Evolutionary conservation across 805 yeast species (phyloP).

Genomic region (Komagataella pseudopastoris): DNA sequence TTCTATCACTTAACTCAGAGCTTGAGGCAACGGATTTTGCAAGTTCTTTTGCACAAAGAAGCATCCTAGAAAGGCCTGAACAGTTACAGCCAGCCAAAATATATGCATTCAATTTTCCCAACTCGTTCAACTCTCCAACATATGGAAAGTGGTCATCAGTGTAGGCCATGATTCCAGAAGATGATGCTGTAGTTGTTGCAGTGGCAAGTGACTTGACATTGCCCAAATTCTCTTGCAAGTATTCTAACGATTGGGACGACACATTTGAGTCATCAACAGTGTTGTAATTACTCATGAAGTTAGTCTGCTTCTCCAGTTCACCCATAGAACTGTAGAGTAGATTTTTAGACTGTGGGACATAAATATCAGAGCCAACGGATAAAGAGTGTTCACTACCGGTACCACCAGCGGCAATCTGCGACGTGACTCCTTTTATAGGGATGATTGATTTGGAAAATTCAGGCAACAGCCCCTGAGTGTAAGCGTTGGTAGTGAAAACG

Average conservation of each 20-base stretch:
- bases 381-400: background rate
- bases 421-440: constrained; percentile 16
- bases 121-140: constrained; percentile 4
- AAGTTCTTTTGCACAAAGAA: constrained; percentile 5
- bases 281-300: constrained; percentile 8
- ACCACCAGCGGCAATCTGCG: constrained; percentile 14
- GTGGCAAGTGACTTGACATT: background rate
- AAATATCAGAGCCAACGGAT: constrained; percentile 1
- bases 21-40: constrained; percentile 2
- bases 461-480: constrained; percentile 9
- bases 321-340: constrained; percentile 1
- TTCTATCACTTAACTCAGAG: constrained; percentile 2
- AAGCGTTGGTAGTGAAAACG: constrained; percentile 21
- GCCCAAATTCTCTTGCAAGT: constrained; percentile 4
- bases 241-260: constrained; percentile 2
- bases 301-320: constrained; percentile 1
- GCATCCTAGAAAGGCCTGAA: constrained; percentile 9
- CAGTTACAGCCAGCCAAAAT: constrained; percentile 8
- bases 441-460: constrained; percentile 13
- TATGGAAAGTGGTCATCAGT: constrained; percentile 7
- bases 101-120: constrained; percentile 3
- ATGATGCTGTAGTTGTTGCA: constrained; percentile 3
- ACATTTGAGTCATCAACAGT: constrained; percentile 5
- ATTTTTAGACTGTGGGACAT: background rate
- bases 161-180: constrained; percentile 10